Conservation (phyloP, 2,329 filamentous ascomycete genomes). For the Phialophora expanda region DNA sequence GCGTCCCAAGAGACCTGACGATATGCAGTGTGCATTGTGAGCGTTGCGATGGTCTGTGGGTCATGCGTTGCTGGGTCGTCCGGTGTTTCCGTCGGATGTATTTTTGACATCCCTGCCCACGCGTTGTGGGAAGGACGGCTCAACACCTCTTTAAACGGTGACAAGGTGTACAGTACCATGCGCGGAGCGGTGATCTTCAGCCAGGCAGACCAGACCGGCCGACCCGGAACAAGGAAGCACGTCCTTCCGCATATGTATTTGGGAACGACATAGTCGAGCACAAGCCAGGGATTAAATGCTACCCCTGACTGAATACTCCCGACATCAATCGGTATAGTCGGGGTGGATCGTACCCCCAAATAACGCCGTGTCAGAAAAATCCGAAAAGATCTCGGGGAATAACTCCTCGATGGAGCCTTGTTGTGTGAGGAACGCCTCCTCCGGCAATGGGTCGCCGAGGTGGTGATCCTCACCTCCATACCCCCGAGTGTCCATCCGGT, state of each 20-base stretch:
- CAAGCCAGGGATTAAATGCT: not conserved
- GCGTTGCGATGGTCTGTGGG: too few species aligned
- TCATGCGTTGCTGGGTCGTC: too few species aligned
- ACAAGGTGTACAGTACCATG: too few species aligned
- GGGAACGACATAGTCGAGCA: not conserved
- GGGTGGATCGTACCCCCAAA: slow-evolving; percentile 19
- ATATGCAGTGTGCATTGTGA: too few species aligned
- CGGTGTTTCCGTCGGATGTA: too few species aligned
- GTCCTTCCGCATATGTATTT: not conserved
- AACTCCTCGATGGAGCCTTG: slow-evolving; percentile 34
- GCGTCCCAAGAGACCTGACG: too few species aligned
- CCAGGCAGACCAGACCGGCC: too few species aligned
- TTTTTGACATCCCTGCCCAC: too few species aligned
- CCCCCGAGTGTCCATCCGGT: slow-evolving; percentile 18
- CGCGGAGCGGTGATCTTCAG: too few species aligned
- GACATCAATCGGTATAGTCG: not conserved
- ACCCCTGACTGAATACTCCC: not conserved
- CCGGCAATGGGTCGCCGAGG: slow-evolving; percentile 24
- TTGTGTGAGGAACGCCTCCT: slow-evolving; percentile 26
- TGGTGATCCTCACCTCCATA: slow-evolving; percentile 23
- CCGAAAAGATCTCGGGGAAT: slow-evolving; percentile 37
- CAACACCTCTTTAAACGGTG: too few species aligned
- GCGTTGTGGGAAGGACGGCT: too few species aligned
- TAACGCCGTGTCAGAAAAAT: slow-evolving; percentile 36
- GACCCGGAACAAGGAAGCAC: not conserved